phyloP scores from a whole-genome alignment of 73 alveolate genomes.

The Paraurostyla sp. region DNA sequence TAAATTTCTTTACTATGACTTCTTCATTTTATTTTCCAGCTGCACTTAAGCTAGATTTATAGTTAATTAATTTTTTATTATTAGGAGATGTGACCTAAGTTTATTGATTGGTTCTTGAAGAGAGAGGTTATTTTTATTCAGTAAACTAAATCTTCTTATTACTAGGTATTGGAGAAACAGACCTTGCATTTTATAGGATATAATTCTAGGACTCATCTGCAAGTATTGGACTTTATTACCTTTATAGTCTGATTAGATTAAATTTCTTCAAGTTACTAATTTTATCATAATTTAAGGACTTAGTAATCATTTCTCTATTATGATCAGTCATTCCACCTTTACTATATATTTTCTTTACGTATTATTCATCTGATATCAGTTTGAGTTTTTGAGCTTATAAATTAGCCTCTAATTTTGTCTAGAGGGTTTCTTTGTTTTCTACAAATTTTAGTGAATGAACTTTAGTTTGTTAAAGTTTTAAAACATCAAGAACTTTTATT shows the following conservation, averaged over 20 bases:
- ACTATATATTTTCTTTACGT: not conserved
- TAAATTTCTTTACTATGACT: not conserved
- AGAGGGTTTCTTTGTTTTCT: not conserved
- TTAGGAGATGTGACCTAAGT: not conserved
- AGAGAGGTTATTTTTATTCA: too few species aligned
- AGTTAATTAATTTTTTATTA: not conserved
- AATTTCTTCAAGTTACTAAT: not conserved
- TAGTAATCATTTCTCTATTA: not conserved
- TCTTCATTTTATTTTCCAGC: slow-evolving; percentile 29
- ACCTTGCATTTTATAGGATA: too few species aligned
- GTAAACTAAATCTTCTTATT: not conserved
- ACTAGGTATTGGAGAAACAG: not conserved
- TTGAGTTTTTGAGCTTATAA: not conserved
- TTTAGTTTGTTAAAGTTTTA: not conserved
- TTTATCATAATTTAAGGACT: not conserved
- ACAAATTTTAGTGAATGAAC: too few species aligned
- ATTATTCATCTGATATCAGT: not conserved
- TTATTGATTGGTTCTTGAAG: not conserved
- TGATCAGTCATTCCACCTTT: not conserved
- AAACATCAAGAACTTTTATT: not conserved
- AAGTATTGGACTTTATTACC: not conserved
- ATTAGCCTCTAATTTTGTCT: not conserved
- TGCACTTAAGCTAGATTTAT: slow-evolving; percentile 22
- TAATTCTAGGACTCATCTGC: not conserved
- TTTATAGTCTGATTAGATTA: not conserved